Evolutionary conservation across 2,329 filamentous ascomycete species (phyloP).

Genomic region (Berkeleyomyces basicola): DNA sequence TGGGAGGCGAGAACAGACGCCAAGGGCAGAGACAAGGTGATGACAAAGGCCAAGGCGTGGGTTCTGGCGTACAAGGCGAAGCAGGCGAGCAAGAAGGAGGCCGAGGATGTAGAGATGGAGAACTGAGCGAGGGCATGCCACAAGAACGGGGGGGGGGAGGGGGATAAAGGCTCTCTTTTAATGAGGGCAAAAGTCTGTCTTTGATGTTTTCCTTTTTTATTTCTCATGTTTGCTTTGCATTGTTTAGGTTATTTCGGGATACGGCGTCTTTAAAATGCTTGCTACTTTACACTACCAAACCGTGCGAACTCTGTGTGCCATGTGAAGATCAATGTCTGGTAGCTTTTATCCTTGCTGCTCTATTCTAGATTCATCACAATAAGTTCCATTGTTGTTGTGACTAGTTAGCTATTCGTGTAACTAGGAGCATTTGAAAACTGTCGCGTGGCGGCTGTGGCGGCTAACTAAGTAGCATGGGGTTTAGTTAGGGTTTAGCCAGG

Average conservation of each 20-base stretch:
- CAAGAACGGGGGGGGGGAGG: not conserved
- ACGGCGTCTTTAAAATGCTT: not conserved
- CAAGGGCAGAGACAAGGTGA: constrained; percentile 52
- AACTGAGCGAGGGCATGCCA: not conserved
- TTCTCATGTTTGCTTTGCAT: constrained; percentile 1
- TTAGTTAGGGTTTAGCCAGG: no score
- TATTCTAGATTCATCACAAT: no score
- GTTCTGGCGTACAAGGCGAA: constrained; percentile 35
- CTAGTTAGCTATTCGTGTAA: no score
- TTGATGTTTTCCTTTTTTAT: not conserved
- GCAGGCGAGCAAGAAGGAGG: constrained; percentile 23
- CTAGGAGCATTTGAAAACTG: no score
- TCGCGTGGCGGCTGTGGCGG: no score
- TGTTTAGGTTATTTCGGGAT: constrained; percentile 1
- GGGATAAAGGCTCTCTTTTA: not conserved
- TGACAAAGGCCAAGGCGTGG: constrained; percentile 44
- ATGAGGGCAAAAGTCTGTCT: not conserved
- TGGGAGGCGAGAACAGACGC: constrained; percentile 65
- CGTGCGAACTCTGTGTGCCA: no score
- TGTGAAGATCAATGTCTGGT: not conserved
- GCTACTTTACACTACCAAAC: not conserved
- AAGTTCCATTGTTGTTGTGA: no score
- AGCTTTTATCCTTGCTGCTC: no score
- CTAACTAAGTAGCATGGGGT: no score
- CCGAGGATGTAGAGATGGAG: constrained; percentile 17